These are phyloP conservation scores for Sarocladiaceae sp. DNA, from an alignment of 2,329 filamentous ascomycete genomes.

Conservation along the genomic window DNA sequence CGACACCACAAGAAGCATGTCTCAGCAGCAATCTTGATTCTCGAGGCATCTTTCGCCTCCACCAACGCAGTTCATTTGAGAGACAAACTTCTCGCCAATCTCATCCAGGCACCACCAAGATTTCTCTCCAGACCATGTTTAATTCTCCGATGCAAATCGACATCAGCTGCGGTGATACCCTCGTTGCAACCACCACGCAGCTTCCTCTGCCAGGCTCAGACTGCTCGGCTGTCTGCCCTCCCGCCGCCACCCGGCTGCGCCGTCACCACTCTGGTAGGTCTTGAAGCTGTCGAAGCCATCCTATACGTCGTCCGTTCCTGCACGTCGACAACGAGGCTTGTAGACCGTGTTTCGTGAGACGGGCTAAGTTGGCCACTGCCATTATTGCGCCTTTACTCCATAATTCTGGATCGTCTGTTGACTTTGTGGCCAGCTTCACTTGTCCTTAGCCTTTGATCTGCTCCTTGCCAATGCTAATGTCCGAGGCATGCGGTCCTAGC, in stretches of 20 bases:
- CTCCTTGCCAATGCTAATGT: too few species aligned
- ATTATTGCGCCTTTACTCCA: too few species aligned
- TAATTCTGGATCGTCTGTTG: too few species aligned
- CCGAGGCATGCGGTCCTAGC: too few species aligned
- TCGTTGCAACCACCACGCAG: conserved; percentile 3
- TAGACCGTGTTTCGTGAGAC: too few species aligned
- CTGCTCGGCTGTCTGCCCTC: neutral
- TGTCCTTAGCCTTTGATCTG: too few species aligned
- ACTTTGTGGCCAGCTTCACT: too few species aligned
- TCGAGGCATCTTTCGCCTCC: conserved; percentile 1
- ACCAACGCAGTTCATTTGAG: neutral
- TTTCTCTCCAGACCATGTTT: conserved; percentile 1
- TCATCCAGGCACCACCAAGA: neutral
- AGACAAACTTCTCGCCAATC: conserved; percentile 6
- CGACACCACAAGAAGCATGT: neutral
- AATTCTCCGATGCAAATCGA: conserved; percentile 8
- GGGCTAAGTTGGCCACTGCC: too few species aligned
- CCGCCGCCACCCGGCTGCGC: conserved; percentile 5
- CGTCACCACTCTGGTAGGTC: neutral
- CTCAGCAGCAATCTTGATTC: conserved; percentile 7
- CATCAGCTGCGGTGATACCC: neutral
- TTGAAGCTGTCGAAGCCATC: too few species aligned
- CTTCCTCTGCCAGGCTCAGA: neutral
- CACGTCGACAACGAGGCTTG: too few species aligned
- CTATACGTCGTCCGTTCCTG: too few species aligned